These are phyloP conservation scores for Alternaria burnsii DNA, from an alignment of 2,329 filamentous ascomycete genomes.

Conservation along the genomic window DNA sequence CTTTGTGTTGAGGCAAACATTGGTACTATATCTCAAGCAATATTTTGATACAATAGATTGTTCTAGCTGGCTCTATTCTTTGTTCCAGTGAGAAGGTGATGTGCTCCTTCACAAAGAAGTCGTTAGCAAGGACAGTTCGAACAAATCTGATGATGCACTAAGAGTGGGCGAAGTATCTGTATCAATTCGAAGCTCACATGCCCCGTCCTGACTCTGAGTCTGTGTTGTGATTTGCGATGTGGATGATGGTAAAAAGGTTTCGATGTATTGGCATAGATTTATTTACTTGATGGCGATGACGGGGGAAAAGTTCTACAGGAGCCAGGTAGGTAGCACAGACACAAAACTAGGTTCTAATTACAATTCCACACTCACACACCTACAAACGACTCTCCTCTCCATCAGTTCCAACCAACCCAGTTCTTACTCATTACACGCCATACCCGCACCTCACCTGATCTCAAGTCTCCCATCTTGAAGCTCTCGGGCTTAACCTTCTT, in stretches of 20 bases:
- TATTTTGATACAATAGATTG: too few species aligned
- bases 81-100: too few species aligned
- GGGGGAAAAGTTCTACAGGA: not conserved
- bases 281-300: not conserved
- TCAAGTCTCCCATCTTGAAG: constrained; percentile 89
- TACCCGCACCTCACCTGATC: constrained; percentile 94
- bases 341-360: constrained; percentile 4
- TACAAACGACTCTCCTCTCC: not conserved
- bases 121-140: too few species aligned
- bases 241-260: not conserved
- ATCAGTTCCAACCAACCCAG: constrained; percentile 82
- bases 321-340: not conserved
- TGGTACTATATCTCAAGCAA: too few species aligned
- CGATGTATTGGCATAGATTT: not conserved
- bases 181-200: too few species aligned
- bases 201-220: too few species aligned
- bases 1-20: too few species aligned
- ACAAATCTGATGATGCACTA: too few species aligned
- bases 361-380: not conserved
- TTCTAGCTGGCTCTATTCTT: too few species aligned
- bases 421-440: constrained; percentile 93
- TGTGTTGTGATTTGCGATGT: not conserved
- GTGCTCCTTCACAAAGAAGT: too few species aligned
- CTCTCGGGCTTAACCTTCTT: constrained; percentile 94
- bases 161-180: too few species aligned